Evolutionary conservation across 2,329 filamentous ascomycete species (phyloP), one percentile per base, ranked within the genome.

Genomic region (Ophiocordyceps camponoti-floridani): DNA sequence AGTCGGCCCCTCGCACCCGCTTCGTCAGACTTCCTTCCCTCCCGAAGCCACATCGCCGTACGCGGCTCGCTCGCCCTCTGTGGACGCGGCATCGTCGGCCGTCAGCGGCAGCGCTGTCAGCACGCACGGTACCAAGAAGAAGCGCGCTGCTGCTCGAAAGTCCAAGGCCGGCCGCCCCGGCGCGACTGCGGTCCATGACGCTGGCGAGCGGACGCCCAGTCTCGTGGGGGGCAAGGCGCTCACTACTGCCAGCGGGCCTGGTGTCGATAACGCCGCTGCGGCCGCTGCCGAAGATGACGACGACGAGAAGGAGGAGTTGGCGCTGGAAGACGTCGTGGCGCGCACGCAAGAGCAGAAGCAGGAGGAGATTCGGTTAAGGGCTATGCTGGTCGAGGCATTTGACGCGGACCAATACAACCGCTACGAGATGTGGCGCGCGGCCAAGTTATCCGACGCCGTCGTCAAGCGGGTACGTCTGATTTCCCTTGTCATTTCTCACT

Each of bases 1-100:
- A 4, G 35, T 4, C 6, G 52, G 56, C 14, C 73, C 74, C 1
- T 67, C 73, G 0, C 82, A 85, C 50, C 82, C 81, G 1, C 73
- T 91, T 2, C 82, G 84, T 37, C 82, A 87, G 55, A 88, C 85
- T 4, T 86, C 83, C 0, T 91, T 87, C 56, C 82, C 83, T 0
- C 82, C 83, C 26, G 79, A 75, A 45, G 62, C 61, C 31, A 61
- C 67, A 19, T 76, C 73, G 2, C 69, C 74, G 0, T 71, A 70
- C 38, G 68, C 68, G 16, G 35, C 35, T 9, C 73, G 80, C 14
- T 84, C 79, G 0, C 81, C 81, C 0, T 82, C 77, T 2, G 66
- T 78, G 43, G 79, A 83, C 47, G 69, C 63, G 9, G 64, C 67
- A 45, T 78, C 73, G 35, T 38, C 35, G 16, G 65, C 77, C 41